Evolutionary conservation across 495 filamentous ascomycete genomes (phyloP), one percentile per base, ranked within the genome.

Genomic region (Aspergillus avenaceus): DNA sequence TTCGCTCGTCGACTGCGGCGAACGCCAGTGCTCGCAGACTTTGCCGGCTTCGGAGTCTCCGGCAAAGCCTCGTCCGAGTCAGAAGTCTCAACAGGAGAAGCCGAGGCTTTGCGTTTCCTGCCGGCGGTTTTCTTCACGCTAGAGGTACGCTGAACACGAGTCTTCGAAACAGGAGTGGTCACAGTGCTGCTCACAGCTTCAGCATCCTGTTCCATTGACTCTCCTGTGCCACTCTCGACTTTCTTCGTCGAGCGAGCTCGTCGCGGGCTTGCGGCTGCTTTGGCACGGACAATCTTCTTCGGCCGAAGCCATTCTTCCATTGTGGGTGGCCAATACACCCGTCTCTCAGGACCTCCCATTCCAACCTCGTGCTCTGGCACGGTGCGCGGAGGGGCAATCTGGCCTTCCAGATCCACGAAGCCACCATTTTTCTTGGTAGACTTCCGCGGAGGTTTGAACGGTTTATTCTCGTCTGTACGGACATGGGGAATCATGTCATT

Each of bases 301-400:
- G 90, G 91, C 47, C 86, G 78, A 36, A 96, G 72, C 91, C 91
- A 97, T 45, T 92, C 87, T 63, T 97, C 93, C 77, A 86, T 87
- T 1, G 87, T 88, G 0, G 80, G 75, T 0, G 90, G 91, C 92
- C 93, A 97, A 63, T 96, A 97, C 1, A 97, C 93, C 31, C 91
- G 74, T 44, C 85, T 71, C n/a, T 93, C 77, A 2, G 84, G 81
- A 0, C 92, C 93, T 22, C 92, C 92, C 91, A 97, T 96, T 3
- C 82, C 86, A 8, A 92, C 64, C 27, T 95, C 88, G 19, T 85
- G 80, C 4, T 87, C 84, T 0, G 76, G 59, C 1, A 96, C 62
- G 18, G 53, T 57, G 52, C 48, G 51, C 1, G 64, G 65, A 3
- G 74, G 72, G 4, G 76, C 68, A 0, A 73, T 67, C 5, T 73